Percentiles rank a stretch among this genome's conserved stretches.
Conservation (phyloP, 768 basidiomycete genomes). For the Chiua virens region DNA sequence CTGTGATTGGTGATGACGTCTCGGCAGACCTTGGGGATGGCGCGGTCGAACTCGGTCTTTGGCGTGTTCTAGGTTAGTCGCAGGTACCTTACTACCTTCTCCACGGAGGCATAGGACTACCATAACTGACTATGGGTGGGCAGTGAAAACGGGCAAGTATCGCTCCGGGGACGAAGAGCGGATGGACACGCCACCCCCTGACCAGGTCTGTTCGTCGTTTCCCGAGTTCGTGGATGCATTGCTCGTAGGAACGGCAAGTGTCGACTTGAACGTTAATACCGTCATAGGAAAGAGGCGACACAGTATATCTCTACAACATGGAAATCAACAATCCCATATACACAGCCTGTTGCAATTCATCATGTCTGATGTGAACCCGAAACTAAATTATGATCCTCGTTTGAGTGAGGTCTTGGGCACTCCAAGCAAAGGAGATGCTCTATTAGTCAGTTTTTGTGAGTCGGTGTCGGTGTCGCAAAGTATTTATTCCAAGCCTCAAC, state of each 20-base stretch:
- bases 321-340: no score
- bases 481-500: no score
- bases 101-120: no score
- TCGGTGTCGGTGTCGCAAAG: no score
- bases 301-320: no score
- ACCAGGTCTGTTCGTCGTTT: slow-evolving; percentile 55
- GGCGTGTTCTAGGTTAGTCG: slow-evolving; percentile 58
- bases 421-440: no score
- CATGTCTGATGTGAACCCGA: no score
- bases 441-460: no score
- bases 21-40: slow-evolving; percentile 64
- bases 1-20: slow-evolving; percentile 68
- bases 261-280: neutral
- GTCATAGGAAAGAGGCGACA: no score
- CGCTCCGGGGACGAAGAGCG: slow-evolving; percentile 55
- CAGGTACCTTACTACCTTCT: neutral
- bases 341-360: no score
- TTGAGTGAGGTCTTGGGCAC: no score
- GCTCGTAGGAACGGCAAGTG: slow-evolving; percentile 7
- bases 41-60: slow-evolving; percentile 57
- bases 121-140: neutral
- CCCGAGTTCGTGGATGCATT: slow-evolving; percentile 53
- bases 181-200: slow-evolving; percentile 41
- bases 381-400: no score
- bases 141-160: slow-evolving; percentile 72